phyloP scores from a whole-genome alignment of 2,329 filamentous ascomycete species.

The Xylariaceae sp. region DNA sequence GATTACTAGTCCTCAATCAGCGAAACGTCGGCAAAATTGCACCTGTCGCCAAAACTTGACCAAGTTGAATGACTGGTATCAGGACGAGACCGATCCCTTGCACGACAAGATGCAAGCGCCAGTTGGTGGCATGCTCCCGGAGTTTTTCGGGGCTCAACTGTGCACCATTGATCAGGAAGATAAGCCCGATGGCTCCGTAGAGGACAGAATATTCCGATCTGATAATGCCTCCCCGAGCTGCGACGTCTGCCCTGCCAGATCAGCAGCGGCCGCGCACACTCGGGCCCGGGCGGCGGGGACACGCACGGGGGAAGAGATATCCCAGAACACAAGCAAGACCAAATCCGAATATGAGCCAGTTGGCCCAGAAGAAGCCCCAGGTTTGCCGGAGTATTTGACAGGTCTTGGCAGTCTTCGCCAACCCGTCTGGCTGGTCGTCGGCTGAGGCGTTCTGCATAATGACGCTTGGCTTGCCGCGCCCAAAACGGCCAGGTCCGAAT shows the following conservation, averaged over 20 bases:
- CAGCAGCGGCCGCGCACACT: not conserved
- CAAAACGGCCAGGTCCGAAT: not conserved
- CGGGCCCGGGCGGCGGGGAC: not conserved
- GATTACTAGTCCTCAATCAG: constrained; percentile 27
- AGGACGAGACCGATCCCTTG: constrained; percentile 61
- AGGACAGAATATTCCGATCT: constrained; percentile 53
- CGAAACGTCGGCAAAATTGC: constrained; percentile 4
- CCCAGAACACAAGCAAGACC: constrained; percentile 22
- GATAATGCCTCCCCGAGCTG: constrained; percentile 39
- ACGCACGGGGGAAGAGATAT: constrained; percentile 37
- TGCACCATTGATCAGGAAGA: constrained; percentile 65
- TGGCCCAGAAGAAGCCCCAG: constrained; percentile 17
- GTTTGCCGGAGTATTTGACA: constrained; percentile 8
- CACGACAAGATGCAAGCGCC: constrained; percentile 59
- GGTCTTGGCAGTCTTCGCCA: not conserved
- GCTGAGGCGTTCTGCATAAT: not conserved
- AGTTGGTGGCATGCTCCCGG: constrained; percentile 53
- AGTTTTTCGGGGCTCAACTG: constrained; percentile 58
- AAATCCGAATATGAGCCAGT: constrained; percentile 25
- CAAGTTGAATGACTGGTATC: constrained; percentile 55
- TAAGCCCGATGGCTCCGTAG: constrained; percentile 61
- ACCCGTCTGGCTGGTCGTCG: not conserved
- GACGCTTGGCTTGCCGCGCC: not conserved
- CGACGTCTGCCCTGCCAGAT: constrained; percentile 30
- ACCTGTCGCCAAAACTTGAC: constrained; percentile 21